Percentiles rank a stretch among this genome's conserved stretches.
phyloP scores from a whole-genome alignment of 768 basidiomycete genomes.

The Tylopilus rubrobrunneus region DNA sequence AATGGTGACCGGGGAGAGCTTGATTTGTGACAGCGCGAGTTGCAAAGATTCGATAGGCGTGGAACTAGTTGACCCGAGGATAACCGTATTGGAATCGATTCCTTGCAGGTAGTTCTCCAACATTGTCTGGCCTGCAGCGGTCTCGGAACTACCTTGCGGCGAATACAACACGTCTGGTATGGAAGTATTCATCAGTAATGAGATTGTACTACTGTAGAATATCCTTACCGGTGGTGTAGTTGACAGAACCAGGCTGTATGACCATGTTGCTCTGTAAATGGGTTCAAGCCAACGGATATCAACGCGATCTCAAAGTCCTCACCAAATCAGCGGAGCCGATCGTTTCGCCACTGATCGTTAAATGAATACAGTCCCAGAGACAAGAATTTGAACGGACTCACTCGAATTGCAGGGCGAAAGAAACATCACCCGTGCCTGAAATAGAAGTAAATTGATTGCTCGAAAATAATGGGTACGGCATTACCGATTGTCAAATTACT shows the following conservation, averaged over 20 bases:
- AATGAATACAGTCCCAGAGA: too few species aligned
- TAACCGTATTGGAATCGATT: constrained; percentile 48
- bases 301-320: constrained; percentile 9
- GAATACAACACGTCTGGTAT: constrained; percentile 54
- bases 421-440: constrained; percentile 58
- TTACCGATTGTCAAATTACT: constrained; percentile 39
- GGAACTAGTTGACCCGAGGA: constrained; percentile 51
- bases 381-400: too few species aligned
- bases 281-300: constrained; percentile 2
- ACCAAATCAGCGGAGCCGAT: constrained; percentile 58
- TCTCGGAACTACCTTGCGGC: constrained; percentile 47
- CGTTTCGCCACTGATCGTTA: constrained; percentile 37
- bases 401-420: constrained; percentile 43
- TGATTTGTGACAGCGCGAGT: constrained; percentile 56
- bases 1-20: constrained; percentile 57
- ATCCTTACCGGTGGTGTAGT: constrained; percentile 49
- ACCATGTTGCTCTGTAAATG: constrained; percentile 45
- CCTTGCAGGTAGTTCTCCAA: constrained; percentile 73
- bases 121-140: constrained; percentile 48
- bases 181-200: constrained; percentile 3
- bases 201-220: not conserved
- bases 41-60: constrained; percentile 61
- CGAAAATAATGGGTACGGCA: not conserved
- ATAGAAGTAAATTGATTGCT: constrained; percentile 37
- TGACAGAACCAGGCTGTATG: constrained; percentile 54